A percentile compares a stretch with the other conserved stretches of the same genome.
phyloP scores from a whole-genome alignment of 306 rosid genomes.

The Cercis canadensis region DNA sequence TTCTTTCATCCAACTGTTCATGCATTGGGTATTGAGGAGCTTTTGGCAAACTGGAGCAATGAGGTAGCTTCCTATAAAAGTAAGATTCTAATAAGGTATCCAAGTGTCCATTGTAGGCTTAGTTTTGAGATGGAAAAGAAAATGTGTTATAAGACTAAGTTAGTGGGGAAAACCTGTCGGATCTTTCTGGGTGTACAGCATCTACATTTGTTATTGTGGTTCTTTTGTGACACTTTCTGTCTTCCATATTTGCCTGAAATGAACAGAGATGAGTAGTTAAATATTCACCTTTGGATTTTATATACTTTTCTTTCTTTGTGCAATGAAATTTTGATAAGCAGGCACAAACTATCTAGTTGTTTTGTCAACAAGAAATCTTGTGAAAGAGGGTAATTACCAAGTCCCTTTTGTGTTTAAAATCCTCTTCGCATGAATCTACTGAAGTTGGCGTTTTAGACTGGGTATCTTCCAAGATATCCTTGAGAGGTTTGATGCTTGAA shows the following conservation, averaged over 20 bases:
- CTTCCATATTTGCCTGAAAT: constrained; percentile 49
- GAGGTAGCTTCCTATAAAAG: constrained; percentile 55
- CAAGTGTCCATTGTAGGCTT: constrained; percentile 13
- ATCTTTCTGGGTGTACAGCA: constrained; percentile 38
- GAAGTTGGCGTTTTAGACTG: constrained; percentile 43
- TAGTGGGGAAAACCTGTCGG: constrained; percentile 45
- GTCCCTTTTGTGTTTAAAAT: constrained; percentile 45
- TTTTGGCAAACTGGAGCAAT: constrained; percentile 38
- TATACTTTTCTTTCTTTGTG: constrained; percentile 14
- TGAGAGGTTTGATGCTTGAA: constrained; percentile 46
- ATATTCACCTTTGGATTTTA: constrained; percentile 4
- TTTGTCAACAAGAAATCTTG: constrained; percentile 31
- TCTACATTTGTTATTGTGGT: constrained; percentile 38
- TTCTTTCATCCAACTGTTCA: constrained; percentile 39
- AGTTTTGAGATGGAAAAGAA: constrained; percentile 22
- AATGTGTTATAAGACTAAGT: constrained; percentile 6
- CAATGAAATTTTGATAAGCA: constrained; percentile 25
- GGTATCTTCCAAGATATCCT: constrained; percentile 45
- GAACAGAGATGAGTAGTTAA: constrained; percentile 22
- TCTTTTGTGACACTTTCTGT: constrained; percentile 29
- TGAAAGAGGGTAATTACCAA: constrained; percentile 41
- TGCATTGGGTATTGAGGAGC: constrained; percentile 36
- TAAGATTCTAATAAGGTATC: constrained; percentile 26
- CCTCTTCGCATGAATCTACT: constrained; percentile 41
- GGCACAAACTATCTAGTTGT: constrained; percentile 2